phyloP scores from a whole-genome alignment of 2,329 filamentous ascomycete genomes.

The Seiridium cupressi region DNA sequence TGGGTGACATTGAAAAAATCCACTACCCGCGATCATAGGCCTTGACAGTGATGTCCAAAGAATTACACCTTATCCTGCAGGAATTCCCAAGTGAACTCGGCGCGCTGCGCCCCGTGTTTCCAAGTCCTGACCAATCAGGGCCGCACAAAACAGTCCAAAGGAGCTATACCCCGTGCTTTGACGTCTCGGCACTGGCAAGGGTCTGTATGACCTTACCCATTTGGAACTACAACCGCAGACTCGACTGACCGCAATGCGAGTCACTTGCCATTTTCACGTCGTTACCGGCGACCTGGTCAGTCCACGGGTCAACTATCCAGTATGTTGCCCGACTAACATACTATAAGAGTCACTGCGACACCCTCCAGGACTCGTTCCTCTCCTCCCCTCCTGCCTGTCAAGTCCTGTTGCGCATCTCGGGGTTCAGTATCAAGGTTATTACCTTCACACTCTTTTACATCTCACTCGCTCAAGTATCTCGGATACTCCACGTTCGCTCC shows the following conservation, averaged over 20 bases:
- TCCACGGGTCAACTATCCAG: neutral
- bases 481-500: slow-evolving; percentile 7
- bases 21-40: neutral
- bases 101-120: neutral
- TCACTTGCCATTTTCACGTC: slow-evolving; percentile 1
- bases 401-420: neutral
- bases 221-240: slow-evolving; percentile 1
- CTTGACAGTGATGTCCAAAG: neutral
- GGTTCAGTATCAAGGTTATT: neutral
- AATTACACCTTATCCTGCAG: neutral
- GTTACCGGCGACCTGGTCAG: neutral
- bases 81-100: neutral
- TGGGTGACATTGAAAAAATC: neutral
- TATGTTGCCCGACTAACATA: neutral
- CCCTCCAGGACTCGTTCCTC: neutral
- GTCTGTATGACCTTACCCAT: slow-evolving; percentile 4
- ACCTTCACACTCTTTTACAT: slow-evolving; percentile 2
- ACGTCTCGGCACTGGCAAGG: neutral
- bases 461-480: slow-evolving; percentile 6
- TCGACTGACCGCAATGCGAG: neutral
- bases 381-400: neutral
- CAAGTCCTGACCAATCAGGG: neutral
- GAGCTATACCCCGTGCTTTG: neutral
- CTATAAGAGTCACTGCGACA: slow-evolving; percentile 8
- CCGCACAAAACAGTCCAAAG: neutral